Base-by-base conservation (phyloP, 805 yeast genomes). In the Ogataea degrootiae region DNA sequence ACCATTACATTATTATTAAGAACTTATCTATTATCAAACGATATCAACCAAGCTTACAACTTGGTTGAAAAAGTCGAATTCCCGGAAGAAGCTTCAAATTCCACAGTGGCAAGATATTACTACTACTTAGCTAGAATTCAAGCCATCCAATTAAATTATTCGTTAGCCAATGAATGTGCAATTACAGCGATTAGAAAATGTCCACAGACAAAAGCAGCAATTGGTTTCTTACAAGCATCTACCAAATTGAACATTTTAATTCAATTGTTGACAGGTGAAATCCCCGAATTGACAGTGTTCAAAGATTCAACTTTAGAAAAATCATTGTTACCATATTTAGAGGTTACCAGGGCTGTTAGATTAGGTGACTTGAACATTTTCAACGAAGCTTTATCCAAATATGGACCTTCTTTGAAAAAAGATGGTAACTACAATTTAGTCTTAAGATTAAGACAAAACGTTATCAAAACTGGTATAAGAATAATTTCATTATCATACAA, bases 121-220 rank as follows among this genome's bases (percentile, higher is more conserved):
- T 94, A 85, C 70, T 94, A 94, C 62, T 71, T 90, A 63, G 92
- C 97, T n/a, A 83, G 86, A 55, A 87, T 94, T 61, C 82, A 82
- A 59, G 89, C 97, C 5, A 84, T 94, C 55, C 98, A 92, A 71
- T 79, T 94, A 57, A 91, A 94, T 68, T 94, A 94, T 67, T 82
- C 96, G 2, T 74, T 87, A 17, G 97, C 98, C 1, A 83, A 85
- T 61, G 96, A 91, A 60, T 89, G 82, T 62, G 87, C 87, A 47
- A 86, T 89, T 47, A 89, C 94, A n/a, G 97, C 99, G 2, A 85
- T 91, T 45, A 84, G 99, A 72, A 94, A 94, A 66, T 91, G 96
- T 9, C 98, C 99, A 26, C 97, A 89, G 66, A 87, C 96, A 1
- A 75, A 79, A 39, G 79, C 83, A 50, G 89, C 97, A 8, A 67